Percentiles rank a stretch among this genome's conserved stretches.
phyloP scores from a whole-genome alignment of 306 rosid species.

The Heteromeles arbutifolia region DNA sequence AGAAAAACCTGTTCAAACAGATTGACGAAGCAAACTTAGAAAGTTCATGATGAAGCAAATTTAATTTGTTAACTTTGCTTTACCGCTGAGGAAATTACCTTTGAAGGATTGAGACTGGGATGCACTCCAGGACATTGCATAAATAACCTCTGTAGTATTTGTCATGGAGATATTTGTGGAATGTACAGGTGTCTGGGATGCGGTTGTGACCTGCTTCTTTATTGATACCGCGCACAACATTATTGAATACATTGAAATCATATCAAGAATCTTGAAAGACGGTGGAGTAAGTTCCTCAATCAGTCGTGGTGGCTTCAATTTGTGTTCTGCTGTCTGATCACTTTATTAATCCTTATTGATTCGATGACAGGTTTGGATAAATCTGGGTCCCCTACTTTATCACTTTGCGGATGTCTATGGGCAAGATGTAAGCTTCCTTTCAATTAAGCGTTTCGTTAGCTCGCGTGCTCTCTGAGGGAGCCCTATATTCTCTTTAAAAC shows the following conservation, averaged over 20 bases:
- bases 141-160: constrained; percentile 6
- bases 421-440: constrained; percentile 60
- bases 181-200: constrained; percentile 89
- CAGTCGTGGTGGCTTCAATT: neutral
- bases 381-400: constrained; percentile 88
- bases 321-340: neutral
- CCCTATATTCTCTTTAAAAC: neutral
- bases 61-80: neutral
- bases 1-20: neutral
- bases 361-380: constrained; percentile 85
- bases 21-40: neutral
- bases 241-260: constrained; percentile 82
- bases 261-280: constrained; percentile 74
- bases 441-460: neutral
- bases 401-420: constrained; percentile 91
- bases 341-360: neutral
- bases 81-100: neutral
- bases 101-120: neutral
- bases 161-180: constrained; percentile 23
- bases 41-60: neutral
- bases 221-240: constrained; percentile 92
- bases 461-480: neutral
- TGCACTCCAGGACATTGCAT: neutral
- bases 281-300: constrained; percentile 77
- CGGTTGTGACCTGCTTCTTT: constrained; percentile 90